Percentiles rank a stretch among this genome's conserved stretches.
These are phyloP conservation scores for Fusarium praegraminearum DNA, from an alignment of 2,329 filamentous ascomycete genomes.

Conservation along the genomic window DNA sequence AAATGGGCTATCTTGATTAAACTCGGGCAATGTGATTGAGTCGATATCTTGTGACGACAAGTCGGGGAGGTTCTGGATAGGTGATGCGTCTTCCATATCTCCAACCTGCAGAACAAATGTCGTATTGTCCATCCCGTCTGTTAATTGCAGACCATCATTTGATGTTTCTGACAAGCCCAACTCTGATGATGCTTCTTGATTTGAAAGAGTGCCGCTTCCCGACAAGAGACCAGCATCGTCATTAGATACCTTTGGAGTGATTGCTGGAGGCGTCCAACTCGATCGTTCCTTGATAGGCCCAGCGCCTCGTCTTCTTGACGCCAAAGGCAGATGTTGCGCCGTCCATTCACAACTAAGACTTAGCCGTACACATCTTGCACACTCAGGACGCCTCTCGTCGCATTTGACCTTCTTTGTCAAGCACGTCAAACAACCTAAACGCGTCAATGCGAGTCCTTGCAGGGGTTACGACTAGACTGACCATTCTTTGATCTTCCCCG, in stretches of 20 bases:
- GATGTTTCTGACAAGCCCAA: rapidly evolving
- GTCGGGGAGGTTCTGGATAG: background rate
- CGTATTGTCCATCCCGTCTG: rapidly evolving
- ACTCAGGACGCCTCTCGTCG: conserved; percentile 5
- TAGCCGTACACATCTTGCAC: conserved; percentile 1
- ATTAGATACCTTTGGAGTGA: background rate
- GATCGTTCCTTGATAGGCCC: conserved; percentile 12
- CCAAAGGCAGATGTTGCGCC: background rate
- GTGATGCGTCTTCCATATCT: background rate
- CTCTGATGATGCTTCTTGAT: background rate
- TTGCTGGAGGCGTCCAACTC: background rate
- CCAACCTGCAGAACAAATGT: background rate
- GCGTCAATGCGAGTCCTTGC: background rate
- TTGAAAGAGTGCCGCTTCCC: background rate
- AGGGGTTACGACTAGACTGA: background rate
- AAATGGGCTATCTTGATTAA: background rate
- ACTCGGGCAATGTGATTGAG: background rate
- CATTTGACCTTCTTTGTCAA: conserved; percentile 19
- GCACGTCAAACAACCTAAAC: conserved; percentile 15
- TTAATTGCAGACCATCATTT: background rate
- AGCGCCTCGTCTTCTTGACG: conserved; percentile 6
- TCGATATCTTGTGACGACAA: background rate
- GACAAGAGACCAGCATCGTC: background rate
- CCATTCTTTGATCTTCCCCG: conserved; percentile 27
- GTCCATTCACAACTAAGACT: conserved; percentile 1